These are phyloP conservation scores for Nitzschia sp. DNA, from an alignment of 108 stramenopile genomes.

Conservation along the genomic window DNA sequence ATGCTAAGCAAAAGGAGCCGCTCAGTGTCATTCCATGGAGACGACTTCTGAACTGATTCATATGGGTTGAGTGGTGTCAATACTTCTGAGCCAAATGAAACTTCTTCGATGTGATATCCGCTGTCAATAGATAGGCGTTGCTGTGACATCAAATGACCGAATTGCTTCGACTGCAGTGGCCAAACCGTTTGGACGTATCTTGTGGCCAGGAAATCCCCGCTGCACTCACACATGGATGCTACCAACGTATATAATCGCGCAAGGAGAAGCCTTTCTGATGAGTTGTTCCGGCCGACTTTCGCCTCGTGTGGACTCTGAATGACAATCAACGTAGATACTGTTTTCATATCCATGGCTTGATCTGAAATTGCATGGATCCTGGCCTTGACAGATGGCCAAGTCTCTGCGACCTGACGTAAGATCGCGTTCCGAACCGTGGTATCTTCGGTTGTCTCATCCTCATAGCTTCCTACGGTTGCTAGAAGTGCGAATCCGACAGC, in stretches of 20 bases:
- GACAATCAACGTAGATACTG: conserved; percentile 7
- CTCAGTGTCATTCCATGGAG: conserved; percentile 27
- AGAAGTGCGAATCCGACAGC: conserved; percentile 26
- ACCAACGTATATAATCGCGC: conserved; percentile 19
- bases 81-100: background rate
- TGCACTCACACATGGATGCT: conserved; percentile 27
- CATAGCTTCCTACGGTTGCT: conserved; percentile 14
- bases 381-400: conserved; percentile 38
- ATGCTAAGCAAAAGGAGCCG: conserved; percentile 24
- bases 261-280: conserved; percentile 20
- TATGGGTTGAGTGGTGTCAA: background rate
- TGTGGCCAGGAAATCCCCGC: conserved; percentile 34
- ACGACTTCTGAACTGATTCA: background rate
- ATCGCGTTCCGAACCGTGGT: conserved; percentile 21
- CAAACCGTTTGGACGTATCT: conserved; percentile 26
- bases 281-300: conserved; percentile 1
- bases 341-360: conserved; percentile 5
- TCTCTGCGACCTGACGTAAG: conserved; percentile 30
- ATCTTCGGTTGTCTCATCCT: conserved; percentile 22
- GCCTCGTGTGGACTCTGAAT: background rate
- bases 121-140: background rate
- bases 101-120: background rate
- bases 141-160: conserved; percentile 9
- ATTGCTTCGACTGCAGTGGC: conserved; percentile 22
- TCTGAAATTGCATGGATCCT: conserved; percentile 17